phyloP scores from a whole-genome alignment of 2,329 filamentous ascomycete genomes.

The Aurifilum marmelostoma region DNA sequence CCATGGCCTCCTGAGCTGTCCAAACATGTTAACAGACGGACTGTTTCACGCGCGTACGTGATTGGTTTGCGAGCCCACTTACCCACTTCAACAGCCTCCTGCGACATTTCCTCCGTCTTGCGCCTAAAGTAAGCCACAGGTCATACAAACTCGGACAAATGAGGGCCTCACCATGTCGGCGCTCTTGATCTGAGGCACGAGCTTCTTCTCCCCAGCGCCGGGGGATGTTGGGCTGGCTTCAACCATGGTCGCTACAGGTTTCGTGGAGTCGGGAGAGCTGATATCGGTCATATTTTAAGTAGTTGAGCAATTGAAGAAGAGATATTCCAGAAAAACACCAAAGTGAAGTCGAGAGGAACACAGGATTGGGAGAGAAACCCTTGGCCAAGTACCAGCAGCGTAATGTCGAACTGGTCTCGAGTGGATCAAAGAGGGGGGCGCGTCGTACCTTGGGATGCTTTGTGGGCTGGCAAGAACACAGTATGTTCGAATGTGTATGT shows the following conservation, averaged over 20 bases:
- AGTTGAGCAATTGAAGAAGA: neutral
- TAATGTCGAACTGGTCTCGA: constrained; percentile 9
- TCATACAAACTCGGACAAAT: neutral
- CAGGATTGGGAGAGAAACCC: neutral
- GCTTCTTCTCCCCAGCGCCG: constrained; percentile 67
- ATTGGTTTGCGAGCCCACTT: constrained; percentile 46
- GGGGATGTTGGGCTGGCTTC: constrained; percentile 41
- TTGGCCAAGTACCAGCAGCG: neutral
- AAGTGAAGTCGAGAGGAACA: neutral
- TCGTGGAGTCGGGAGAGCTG: neutral
- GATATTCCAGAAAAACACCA: too few species aligned
- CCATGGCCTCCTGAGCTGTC: constrained; percentile 65
- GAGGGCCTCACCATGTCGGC: constrained; percentile 85
- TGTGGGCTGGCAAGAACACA: neutral
- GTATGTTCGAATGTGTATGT: neutral
- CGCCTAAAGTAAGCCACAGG: constrained; percentile 16
- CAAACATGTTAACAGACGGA: constrained; percentile 4
- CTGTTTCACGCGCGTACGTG: neutral
- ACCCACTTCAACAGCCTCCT: constrained; percentile 95
- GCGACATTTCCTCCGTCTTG: constrained; percentile 96
- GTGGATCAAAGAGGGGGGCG: neutral
- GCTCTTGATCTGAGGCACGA: constrained; percentile 94
- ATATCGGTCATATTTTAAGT: constrained; percentile 13
- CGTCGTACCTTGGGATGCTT: constrained; percentile 1
- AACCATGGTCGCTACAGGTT: constrained; percentile 19